These are phyloP conservation scores for Phytomonas sp. DNA, from an alignment of 208 protist species.

Conservation along the genomic window DNA sequence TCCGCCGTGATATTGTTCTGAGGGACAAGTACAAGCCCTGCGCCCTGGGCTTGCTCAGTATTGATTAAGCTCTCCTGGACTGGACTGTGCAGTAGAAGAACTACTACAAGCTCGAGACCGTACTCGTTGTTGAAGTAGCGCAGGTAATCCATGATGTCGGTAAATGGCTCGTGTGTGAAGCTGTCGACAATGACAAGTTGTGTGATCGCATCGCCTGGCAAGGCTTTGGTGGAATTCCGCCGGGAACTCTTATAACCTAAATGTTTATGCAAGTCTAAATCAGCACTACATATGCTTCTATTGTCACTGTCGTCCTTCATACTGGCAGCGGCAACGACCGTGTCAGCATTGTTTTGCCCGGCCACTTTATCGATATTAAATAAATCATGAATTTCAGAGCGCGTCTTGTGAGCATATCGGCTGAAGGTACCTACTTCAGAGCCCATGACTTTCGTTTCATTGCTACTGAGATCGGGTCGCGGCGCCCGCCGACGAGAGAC, in stretches of 20 bases:
- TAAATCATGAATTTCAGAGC: no score
- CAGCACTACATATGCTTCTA: neutral
- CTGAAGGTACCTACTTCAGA: conserved; percentile 6
- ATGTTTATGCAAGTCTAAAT: no score
- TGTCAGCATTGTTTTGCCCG: neutral
- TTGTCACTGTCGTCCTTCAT: neutral
- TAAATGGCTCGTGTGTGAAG: conserved; percentile 75
- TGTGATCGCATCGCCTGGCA: conserved; percentile 40
- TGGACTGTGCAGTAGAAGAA: conserved; percentile 34
- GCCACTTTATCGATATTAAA: neutral
- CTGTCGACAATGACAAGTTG: conserved; percentile 66
- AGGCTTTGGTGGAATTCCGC: conserved; percentile 9
- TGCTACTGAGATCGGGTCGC: conserved; percentile 22
- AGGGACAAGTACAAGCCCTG: conserved; percentile 44
- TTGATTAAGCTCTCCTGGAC: neutral
- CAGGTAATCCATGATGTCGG: conserved; percentile 59
- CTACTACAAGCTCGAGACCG: conserved; percentile 53
- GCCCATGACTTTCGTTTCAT: conserved; percentile 24
- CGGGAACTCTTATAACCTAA: neutral
- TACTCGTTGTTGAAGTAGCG: conserved; percentile 59
- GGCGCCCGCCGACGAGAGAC: conserved; percentile 21
- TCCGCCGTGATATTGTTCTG: conserved; percentile 31
- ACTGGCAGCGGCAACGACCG: neutral
- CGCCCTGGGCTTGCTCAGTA: conserved; percentile 23
- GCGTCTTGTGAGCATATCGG: no score